Conservation (phyloP, 768 basidiomycete genomes). For the Macrolepiota albuminosa region DNA sequence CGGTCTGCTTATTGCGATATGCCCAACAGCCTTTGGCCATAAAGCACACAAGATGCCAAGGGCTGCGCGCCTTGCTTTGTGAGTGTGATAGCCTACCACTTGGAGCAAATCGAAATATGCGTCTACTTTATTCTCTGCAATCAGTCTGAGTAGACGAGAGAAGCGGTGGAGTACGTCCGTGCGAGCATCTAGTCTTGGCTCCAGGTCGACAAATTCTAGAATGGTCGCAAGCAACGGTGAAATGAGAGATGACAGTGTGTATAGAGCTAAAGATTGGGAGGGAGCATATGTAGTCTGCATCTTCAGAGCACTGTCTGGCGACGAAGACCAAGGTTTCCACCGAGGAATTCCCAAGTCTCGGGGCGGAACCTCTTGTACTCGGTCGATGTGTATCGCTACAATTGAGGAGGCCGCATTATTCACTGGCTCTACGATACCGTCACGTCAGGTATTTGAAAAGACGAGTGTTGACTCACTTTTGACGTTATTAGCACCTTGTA, state of each 20-base stretch:
- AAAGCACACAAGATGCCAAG: constrained; percentile 50
- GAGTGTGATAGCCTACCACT: constrained; percentile 62
- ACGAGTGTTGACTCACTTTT: constrained; percentile 4
- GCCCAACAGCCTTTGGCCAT: constrained; percentile 70
- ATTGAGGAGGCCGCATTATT: constrained; percentile 27
- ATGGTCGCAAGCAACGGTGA: constrained; percentile 60
- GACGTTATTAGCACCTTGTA: constrained; percentile 24
- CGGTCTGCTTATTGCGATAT: constrained; percentile 53
- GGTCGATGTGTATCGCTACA: constrained; percentile 61
- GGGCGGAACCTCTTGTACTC: constrained; percentile 30
- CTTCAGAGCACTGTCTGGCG: constrained; percentile 15
- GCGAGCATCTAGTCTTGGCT: constrained; percentile 20
- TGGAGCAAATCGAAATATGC: constrained; percentile 68
- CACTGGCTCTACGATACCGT: constrained; percentile 4
- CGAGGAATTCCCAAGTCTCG: constrained; percentile 5
- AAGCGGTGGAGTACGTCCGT: constrained; percentile 42
- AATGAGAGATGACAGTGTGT: constrained; percentile 58
- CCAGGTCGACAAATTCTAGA: constrained; percentile 49
- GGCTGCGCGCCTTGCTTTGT: constrained; percentile 50
- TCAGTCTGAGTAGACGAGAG: constrained; percentile 46
- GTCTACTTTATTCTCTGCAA: constrained; percentile 60
- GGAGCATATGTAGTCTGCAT: constrained; percentile 54
- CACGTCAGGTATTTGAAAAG: not conserved
- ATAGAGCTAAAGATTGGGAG: constrained; percentile 46
- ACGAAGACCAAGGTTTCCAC: constrained; percentile 26